These are phyloP conservation scores for Trichoderma semiorbis DNA, from an alignment of 2,329 filamentous ascomycete species.

Conservation along the genomic window DNA sequence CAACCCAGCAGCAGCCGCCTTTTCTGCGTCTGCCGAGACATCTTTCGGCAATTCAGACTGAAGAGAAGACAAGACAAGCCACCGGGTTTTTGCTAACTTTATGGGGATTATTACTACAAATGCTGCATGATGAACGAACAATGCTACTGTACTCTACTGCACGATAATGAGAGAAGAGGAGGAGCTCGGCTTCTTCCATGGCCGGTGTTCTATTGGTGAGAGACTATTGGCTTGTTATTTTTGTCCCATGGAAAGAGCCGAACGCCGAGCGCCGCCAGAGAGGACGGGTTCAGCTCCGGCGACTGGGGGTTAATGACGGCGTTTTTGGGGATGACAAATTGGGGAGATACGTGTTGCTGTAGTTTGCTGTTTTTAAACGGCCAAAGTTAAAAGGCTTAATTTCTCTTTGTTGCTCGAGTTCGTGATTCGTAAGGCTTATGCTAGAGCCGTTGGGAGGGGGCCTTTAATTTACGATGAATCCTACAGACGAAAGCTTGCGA, in stretches of 20 bases:
- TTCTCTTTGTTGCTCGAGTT: not conserved
- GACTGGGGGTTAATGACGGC: not conserved
- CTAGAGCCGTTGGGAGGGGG: not conserved
- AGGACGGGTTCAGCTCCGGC: not conserved
- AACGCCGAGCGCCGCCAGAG: not conserved
- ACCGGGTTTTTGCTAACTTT: too few relatives aligned
- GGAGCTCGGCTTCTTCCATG: not conserved
- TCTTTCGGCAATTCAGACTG: not conserved
- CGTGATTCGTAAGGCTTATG: not conserved
- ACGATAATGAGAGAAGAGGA: not conserved
- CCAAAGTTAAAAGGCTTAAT: constrained; percentile 6
- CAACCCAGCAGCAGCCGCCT: too few relatives aligned
- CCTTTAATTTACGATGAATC: not conserved
- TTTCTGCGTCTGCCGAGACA: not conserved
- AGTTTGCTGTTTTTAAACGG: not conserved
- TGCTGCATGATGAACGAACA: too few relatives aligned
- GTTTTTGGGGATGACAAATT: not conserved
- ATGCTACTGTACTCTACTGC: too few relatives aligned
- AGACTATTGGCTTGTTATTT: not conserved
- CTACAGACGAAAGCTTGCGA: not conserved
- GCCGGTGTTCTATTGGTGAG: not conserved
- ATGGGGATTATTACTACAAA: not conserved
- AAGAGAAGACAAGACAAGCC: not conserved
- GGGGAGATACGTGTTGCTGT: not conserved
- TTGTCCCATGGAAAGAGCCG: not conserved